Evolutionary conservation across 805 yeast genomes (phyloP), one percentile per base, ranked within the genome.

Genomic region (Wickerhamiella azymoides): DNA sequence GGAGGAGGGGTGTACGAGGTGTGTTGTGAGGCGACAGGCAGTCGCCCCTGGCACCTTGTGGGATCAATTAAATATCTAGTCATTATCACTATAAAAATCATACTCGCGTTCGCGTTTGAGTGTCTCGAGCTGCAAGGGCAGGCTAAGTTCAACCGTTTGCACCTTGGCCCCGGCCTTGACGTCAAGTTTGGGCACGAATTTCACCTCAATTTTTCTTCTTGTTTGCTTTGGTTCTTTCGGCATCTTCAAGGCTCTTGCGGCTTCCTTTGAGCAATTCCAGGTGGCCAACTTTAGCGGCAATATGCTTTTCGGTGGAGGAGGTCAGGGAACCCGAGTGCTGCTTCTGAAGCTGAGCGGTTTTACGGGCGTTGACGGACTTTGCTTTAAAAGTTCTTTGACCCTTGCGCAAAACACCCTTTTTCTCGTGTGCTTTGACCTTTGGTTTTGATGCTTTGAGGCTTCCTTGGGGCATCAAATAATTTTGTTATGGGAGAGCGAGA

Each of bases 261-360:
- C 92, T 79, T 13, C 98, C 98, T 62, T 84, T 86, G 52, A 89
- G 67, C 35, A 89, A 61, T 65, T 89, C 98, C 56, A 89, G 71
- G 62, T 89, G 97, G 21, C 98, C 98, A 7, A 89, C 96, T 61
- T 89, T 74, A 47, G 93, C 72, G 1, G 96, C 79, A 54, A 89
- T 76, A 47, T 85, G 70, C 65, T 77, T 85, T 64, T 89, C 98
- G 2, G 97, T 89, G 36, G 74, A 69, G 3, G 75, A 58, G 41
- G 64, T 69, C 60, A 68, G 75, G 54, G 69, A 74, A 2, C 75
- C 71, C 35, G 69, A 62, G 57, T 76, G 82, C 36, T 71, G 68
- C 60, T 78, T 80, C 48, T 71, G 73, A 36, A 70, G 67, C 7
- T 70, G 63, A 16, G 69, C 67, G 35, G 71, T 66, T 58, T 78